Percentiles rank a stretch among this genome's conserved stretches.
phyloP scores from a whole-genome alignment of 2,329 filamentous ascomycete genomes.

The Alternaria arbusti region DNA sequence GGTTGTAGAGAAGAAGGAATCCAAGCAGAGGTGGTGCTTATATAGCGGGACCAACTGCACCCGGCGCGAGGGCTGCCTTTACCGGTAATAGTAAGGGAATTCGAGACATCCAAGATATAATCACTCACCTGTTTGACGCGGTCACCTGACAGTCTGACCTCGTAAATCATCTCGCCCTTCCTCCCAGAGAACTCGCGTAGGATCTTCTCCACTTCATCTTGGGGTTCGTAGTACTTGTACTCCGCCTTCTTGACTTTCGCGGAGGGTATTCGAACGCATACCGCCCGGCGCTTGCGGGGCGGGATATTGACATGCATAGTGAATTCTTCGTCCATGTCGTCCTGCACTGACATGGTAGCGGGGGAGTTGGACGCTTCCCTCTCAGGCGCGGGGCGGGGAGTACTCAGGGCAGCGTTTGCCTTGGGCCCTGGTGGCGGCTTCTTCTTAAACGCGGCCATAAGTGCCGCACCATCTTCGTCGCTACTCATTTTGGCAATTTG shows the following conservation, averaged over 20 bases:
- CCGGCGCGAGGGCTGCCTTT: neutral
- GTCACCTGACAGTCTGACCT: constrained; percentile 52
- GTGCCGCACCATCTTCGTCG: constrained; percentile 28
- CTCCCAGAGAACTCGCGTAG: constrained; percentile 45
- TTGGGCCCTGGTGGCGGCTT: neutral
- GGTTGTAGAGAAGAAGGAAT: neutral
- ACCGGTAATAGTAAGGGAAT: neutral
- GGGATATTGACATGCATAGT: neutral
- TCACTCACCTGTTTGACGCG: constrained; percentile 51
- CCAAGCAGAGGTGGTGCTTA: neutral
- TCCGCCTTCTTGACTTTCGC: constrained; percentile 34
- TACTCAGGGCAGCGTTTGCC: neutral
- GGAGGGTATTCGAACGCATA: constrained; percentile 36
- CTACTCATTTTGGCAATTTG: constrained; percentile 27
- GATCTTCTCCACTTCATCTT: constrained; percentile 48
- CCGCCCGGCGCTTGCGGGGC: constrained; percentile 14
- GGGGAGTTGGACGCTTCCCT: constrained; percentile 20
- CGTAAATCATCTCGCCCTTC: constrained; percentile 45
- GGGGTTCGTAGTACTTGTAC: constrained; percentile 43
- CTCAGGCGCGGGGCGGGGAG: neutral
- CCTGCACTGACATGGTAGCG: constrained; percentile 18
- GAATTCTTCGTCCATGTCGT: constrained; percentile 8
- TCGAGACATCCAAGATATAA: neutral
- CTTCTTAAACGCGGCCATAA: constrained; percentile 40
- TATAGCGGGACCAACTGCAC: neutral